These are phyloP conservation scores for Beauveria brongniartii DNA, from an alignment of 2,329 filamentous ascomycete genomes.

Conservation along the genomic window DNA sequence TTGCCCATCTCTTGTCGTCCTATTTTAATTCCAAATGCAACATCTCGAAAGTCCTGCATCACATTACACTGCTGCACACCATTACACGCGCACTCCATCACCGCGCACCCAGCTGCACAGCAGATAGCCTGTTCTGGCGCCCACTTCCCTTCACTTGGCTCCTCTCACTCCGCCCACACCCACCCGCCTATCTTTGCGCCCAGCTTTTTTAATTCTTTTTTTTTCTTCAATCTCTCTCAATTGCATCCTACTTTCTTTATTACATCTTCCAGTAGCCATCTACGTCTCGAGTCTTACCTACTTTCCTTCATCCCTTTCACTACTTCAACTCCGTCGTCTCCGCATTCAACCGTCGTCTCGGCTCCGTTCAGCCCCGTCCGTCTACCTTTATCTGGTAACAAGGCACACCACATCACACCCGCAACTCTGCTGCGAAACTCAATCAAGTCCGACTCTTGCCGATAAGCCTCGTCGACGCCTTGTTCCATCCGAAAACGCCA, in stretches of 20 bases:
- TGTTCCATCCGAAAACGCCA: not conserved
- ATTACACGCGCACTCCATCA: not conserved
- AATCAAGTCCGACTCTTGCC: not conserved
- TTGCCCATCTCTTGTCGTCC: too few relatives aligned
- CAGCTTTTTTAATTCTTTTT: not conserved
- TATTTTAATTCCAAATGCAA: too few relatives aligned
- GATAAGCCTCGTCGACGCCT: not conserved
- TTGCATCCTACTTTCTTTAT: not conserved
- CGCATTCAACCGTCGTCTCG: not conserved
- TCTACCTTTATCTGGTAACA: not conserved
- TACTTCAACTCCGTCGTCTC: not conserved
- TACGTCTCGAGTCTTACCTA: not conserved
- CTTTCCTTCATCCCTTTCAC: not conserved
- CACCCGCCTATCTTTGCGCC: not conserved
- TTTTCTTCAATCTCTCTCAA: not conserved
- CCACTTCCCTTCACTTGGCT: not conserved
- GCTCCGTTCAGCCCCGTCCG: not conserved
- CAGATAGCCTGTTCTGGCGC: not conserved
- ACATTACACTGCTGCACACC: not conserved
- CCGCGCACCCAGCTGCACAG: not conserved
- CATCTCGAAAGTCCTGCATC: too few relatives aligned
- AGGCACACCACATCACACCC: not conserved
- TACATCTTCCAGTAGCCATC: not conserved
- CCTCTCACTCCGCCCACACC: slow-evolving; percentile 7
- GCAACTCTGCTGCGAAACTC: not conserved